phyloP scores from a whole-genome alignment of 148 eudicot species.

The Rhododendron mucronatum region DNA sequence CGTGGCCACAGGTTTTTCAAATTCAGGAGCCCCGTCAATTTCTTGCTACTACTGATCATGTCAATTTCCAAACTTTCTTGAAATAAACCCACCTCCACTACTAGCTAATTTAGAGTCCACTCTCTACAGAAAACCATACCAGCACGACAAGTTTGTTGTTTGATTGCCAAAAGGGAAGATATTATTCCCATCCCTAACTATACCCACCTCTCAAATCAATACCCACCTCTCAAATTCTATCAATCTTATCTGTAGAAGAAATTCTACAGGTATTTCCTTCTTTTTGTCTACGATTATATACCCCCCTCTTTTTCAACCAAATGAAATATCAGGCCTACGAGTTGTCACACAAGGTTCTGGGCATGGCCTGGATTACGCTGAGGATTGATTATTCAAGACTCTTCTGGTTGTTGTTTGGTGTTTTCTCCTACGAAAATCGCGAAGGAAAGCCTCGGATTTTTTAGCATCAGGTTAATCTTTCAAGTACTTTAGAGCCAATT shows the following conservation, averaged over 20 bases:
- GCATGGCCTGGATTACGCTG: conserved; percentile 70
- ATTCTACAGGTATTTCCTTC: not conserved
- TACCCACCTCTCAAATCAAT: conserved; percentile 7
- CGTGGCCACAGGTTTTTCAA: conserved; percentile 65
- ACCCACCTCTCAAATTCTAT: not conserved
- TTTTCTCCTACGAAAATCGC: conserved; percentile 65
- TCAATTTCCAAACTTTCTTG: conserved; percentile 10
- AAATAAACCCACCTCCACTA: conserved; percentile 9
- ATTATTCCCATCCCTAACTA: not conserved
- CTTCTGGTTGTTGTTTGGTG: conserved; percentile 70
- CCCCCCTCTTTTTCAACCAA: conserved; percentile 12
- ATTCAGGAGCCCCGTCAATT: conserved; percentile 31
- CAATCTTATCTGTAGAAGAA: conserved; percentile 13
- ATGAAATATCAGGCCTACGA: conserved; percentile 31
- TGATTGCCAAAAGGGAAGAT: not conserved
- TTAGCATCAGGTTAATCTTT: conserved; percentile 24
- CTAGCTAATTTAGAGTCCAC: not conserved
- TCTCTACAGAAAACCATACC: not conserved
- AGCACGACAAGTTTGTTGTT: not conserved
- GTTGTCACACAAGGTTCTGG: conserved; percentile 30
- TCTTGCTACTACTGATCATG: not conserved
- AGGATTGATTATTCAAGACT: conserved; percentile 70
- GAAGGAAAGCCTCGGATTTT: conserved; percentile 67
- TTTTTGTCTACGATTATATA: not conserved
- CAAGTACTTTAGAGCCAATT: not conserved